These are phyloP conservation scores for Apiospora pterosperma DNA, from an alignment of 2,329 filamentous ascomycete genomes.

Conservation along the genomic window DNA sequence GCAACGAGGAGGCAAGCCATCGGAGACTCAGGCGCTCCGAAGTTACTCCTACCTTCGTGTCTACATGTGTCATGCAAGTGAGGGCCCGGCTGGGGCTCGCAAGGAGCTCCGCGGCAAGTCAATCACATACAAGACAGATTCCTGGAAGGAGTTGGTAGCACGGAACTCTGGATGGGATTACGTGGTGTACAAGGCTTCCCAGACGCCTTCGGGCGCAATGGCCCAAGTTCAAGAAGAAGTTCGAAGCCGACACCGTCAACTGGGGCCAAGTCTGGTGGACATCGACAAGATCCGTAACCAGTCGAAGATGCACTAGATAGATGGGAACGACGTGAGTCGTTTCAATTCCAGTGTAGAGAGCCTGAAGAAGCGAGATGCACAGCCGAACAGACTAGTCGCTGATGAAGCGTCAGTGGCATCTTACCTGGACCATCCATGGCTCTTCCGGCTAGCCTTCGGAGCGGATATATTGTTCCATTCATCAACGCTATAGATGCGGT, in stretches of 20 bases:
- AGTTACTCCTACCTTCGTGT: no score
- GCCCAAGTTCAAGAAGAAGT: constrained; percentile 20
- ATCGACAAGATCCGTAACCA: background rate
- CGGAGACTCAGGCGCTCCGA: background rate
- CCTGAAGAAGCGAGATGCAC: constrained; percentile 7
- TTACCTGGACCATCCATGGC: constrained; percentile 12
- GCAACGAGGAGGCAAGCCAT: background rate
- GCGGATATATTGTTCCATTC: constrained; percentile 17
- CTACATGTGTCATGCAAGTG: constrained; percentile 2
- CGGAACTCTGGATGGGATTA: constrained; percentile 16
- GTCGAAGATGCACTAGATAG: constrained; percentile 8
- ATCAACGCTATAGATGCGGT: constrained; percentile 21
- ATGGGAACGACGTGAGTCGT: background rate
- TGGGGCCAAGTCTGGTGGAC: constrained; percentile 18
- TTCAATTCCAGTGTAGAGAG: background rate
- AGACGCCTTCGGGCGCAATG: constrained; percentile 18
- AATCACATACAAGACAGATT: background rate
- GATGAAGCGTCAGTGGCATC: constrained; percentile 9
- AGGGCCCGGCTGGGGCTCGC: background rate
- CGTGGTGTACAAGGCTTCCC: constrained; percentile 20
- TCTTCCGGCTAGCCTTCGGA: constrained; percentile 9
- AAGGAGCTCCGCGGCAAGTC: constrained; percentile 5
- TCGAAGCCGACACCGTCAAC: constrained; percentile 20
- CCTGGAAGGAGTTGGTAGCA: background rate
- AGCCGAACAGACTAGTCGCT: constrained; percentile 1